Evolutionary conservation across 805 yeast genomes (phyloP), one percentile per base, ranked within the genome.

Genomic region (Tetrapisispora fleetii): DNA sequence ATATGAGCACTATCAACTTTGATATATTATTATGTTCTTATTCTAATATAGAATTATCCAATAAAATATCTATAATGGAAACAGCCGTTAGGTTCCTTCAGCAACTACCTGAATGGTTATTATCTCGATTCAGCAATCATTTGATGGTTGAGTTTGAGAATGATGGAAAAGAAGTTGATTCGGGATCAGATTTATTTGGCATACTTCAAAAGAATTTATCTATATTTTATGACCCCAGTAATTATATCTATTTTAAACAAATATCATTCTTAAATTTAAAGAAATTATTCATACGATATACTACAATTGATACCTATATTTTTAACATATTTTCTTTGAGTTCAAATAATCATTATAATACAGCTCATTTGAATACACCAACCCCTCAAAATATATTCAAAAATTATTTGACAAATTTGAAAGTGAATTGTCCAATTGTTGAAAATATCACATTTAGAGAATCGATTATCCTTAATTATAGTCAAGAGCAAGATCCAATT

Each of bases 231-330:
- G 37, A 48, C 19, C 37, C 43, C 18, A 13, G 22, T 39, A 11
- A 35, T 21, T 6, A 38, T 41, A 41, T 44, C 48, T 18, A 42
- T 19, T 36, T 43, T 43, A 45, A 48, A 17, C 51, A 51, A 40
- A 47, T 55, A 4, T 44, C 52, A 5, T 53, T 59, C 18, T 57
- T 60, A 5, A 43, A 49, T 17, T 45, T 54, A 2, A 35, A 27
- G 11, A 44, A 43, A 10, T 33, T 59, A 19, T 38, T 48, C 17
- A 50, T 58, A 43, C 48, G 54, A 46, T 58, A 58, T 37, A 44
- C 57, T 46, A 52, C 59, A 4, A 40, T 58, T 7, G 62, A 59
- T 44, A 45, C 54, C 5, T 57, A 57, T 22, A 52, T 58, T 9
- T 54, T 51, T 40, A 44, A 48, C 8, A 45, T 55, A 8, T 38